Conservation (phyloP, 2,329 filamentous ascomycete genomes). For the Botrytis cinerea region DNA sequence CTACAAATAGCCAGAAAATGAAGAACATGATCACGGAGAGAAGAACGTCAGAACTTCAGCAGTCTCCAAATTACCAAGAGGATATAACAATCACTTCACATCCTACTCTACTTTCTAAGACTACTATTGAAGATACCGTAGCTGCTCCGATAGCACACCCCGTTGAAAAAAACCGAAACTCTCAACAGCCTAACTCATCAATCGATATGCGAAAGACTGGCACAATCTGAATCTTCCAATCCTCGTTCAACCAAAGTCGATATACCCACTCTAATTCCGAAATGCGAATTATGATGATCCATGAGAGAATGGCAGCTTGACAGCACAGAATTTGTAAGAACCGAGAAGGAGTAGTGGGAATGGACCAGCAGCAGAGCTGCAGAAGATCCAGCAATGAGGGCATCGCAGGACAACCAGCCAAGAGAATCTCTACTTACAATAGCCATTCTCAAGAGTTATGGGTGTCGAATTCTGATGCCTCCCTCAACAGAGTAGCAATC, state of each 20-base stretch:
- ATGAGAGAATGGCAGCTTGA: background rate
- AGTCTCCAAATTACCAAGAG: background rate
- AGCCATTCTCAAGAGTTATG: background rate
- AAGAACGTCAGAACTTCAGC: background rate
- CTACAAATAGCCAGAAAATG: too few relatives aligned
- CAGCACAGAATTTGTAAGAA: background rate
- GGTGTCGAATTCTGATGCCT: background rate
- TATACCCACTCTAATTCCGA: too few relatives aligned
- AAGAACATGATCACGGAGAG: too few relatives aligned
- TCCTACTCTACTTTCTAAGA: background rate
- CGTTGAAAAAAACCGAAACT: background rate
- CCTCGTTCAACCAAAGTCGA: background rate
- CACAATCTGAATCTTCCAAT: background rate
- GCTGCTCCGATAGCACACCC: too few relatives aligned
- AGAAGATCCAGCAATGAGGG: background rate
- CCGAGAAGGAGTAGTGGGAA: background rate
- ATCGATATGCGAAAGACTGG: too few relatives aligned
- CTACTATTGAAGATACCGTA: background rate
- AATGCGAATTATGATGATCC: background rate
- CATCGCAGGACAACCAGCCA: background rate
- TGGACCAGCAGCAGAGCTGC: background rate
- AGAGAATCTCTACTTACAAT: background rate
- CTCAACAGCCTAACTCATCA: too few relatives aligned
- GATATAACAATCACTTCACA: background rate
- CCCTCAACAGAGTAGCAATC: background rate